These are phyloP conservation scores for Clonostachys solani DNA, from an alignment of 2,329 filamentous ascomycete species.

Conservation along the genomic window DNA sequence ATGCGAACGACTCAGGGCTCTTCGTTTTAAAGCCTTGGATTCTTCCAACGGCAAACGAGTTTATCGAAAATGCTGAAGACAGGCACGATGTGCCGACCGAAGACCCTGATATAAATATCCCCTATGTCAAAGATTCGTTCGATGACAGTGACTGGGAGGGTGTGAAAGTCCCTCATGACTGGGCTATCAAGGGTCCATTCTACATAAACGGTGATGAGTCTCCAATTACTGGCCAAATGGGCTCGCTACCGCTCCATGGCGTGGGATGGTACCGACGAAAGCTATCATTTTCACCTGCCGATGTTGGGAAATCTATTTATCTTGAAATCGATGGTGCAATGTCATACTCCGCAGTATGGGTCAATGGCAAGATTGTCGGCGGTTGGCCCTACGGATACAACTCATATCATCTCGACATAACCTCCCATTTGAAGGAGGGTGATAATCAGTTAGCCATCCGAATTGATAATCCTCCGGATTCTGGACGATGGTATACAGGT, in stretches of 20 bases:
- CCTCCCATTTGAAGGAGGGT: constrained; percentile 27
- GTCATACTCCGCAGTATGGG: constrained; percentile 46
- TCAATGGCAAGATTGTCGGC: constrained; percentile 43
- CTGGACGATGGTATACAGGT: neutral
- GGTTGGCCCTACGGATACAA: constrained; percentile 48
- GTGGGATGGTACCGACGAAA: constrained; percentile 47
- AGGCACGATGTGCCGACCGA: constrained; percentile 22
- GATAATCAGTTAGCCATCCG: neutral
- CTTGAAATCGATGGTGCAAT: constrained; percentile 47
- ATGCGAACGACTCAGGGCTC: neutral
- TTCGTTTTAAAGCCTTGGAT: constrained; percentile 31
- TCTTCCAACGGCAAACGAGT: constrained; percentile 32
- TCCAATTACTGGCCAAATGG: constrained; percentile 29
- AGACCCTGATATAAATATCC: constrained; percentile 15
- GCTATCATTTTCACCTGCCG: constrained; percentile 20
- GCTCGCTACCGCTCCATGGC: constrained; percentile 41
- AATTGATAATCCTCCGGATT: neutral
- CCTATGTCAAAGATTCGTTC: constrained; percentile 22
- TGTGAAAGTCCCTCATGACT: constrained; percentile 42
- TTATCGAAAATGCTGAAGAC: constrained; percentile 20
- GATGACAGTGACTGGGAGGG: constrained; percentile 34
- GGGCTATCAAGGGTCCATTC: constrained; percentile 43
- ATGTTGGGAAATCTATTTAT: constrained; percentile 32
- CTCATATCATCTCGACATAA: constrained; percentile 46
- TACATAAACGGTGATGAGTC: constrained; percentile 17